Base-by-base conservation (phyloP, 805 yeast species). In the Ogataea angusta region DNA sequence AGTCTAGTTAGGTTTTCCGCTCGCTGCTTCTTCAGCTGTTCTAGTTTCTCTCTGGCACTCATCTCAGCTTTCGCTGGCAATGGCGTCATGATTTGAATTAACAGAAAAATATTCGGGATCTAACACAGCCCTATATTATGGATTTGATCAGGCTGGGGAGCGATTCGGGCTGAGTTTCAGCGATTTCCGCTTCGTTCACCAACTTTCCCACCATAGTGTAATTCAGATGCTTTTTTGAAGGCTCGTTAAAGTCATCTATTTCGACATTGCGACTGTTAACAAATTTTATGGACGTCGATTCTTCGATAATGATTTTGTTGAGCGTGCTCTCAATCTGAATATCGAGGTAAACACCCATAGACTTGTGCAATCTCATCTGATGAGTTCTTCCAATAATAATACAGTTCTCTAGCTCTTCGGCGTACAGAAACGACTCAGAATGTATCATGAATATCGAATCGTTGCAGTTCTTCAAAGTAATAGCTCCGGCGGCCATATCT, bases 221-320 rank as follows among this genome's bases (percentile, higher is more conserved):
- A 38, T 55, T 50, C 10, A 57, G 51, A 34, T 47, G 53, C 9
- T 40, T 36, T 28, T 38, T 47, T 25, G 46, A 45, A 10, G 62
- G 64, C 24, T 41, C 40, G 25, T 47, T 45, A 43, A 62, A 62
- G 38, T 62, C 66, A 29, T 62, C 66, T 10, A 62, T 52, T 10
- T 42, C 33, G 3, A 57, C 34, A 10, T 18, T 17, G 3, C 29
- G 10, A 12, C 34, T 31, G 30, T 30, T 29, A 7, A 46, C 39
- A 12, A 58, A 30, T 6, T 21, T 30, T n/a, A 62, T 28, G 5
- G 30, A 31, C 10, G 41, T 10, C 24, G 58, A 55, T 19, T 47
- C 42, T 37, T 62, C 66, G 15, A 62, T 54, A 10, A 60, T 48
- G 5, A 56, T 42, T 18, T 53, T 48, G 14, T 53, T 51, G 13